Base-by-base conservation (phyloP, 2,329 filamentous ascomycete species). In the Monilinia vaccinii-corymbosi region DNA sequence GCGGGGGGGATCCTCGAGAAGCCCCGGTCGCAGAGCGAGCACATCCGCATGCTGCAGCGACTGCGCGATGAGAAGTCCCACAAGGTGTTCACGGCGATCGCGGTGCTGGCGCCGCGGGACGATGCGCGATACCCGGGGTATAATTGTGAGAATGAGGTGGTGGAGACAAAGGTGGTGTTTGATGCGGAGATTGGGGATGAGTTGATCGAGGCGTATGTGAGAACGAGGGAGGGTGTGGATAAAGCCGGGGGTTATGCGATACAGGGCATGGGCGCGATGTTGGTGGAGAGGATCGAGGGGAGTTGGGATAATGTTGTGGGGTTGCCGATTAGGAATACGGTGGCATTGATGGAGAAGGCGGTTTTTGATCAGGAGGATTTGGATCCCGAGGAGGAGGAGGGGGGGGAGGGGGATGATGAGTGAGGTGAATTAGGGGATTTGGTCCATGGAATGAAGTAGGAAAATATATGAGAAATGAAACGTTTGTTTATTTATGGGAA, bases 231-330 rank as follows among this genome's bases (percentile, higher is more conserved):
- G 77, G 94, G 94, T 2, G 91, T 85, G 13, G 94, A 97, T 74
- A 99, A 97, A 78, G 94, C 94, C 0, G 94, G 94, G 2, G 94
- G 94, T 0, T 99, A 99, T 74, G 94, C 91, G 1, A 83, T 99
- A 57, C 94, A 99, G 75, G 94, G 93, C 0, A 78, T 93, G 13
- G 94, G 89, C 1, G 87, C 89, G 10, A 85, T 97, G 72, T 75
- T 99, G 60, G 85, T 99, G 14, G 91, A 97, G 73, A 87, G 81
- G 73, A 88, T 99, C 65, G 89, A 96, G 65, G 94, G 94, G 13
- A 85, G 84, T 58, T 89, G 91, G 69, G 94, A 99, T 77, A 97
- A 97, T 73, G 94, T 97, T 1, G 86, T 99, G 32, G 94, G 94
- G 0, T 73, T 99, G 73, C 94, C 94, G 9, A 79, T 97, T 65